A percentile compares a stretch with the other conserved stretches of the same genome.
phyloP scores from a whole-genome alignment of 139 green algal species.

The Asterochloris erici region DNA sequence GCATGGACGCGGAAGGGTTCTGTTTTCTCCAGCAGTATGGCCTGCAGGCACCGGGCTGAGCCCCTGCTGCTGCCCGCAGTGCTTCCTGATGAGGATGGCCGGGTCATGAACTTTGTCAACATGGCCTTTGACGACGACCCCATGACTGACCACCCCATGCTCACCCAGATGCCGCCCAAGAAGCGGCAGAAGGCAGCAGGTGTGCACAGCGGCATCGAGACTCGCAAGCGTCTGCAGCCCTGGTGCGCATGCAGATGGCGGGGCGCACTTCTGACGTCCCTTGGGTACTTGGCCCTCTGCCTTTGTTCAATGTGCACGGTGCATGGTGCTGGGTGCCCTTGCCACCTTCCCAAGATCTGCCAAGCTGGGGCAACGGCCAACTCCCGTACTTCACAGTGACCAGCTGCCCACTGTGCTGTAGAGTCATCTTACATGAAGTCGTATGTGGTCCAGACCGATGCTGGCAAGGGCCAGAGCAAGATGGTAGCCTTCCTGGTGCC shows the following conservation, averaged over 20 bases:
- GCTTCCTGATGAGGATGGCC: conserved; percentile 35
- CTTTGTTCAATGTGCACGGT: too few species aligned
- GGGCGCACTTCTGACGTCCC: too few species aligned
- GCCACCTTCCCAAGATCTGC: too few species aligned
- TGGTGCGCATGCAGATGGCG: too few species aligned
- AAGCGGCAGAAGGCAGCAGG: conserved; percentile 17
- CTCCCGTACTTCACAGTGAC: too few species aligned
- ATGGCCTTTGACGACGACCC: conserved; percentile 46
- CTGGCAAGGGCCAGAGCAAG: conserved; percentile 6
- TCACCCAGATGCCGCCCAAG: conserved; percentile 16
- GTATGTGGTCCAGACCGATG: conserved; percentile 13
- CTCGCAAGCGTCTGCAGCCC: background rate
- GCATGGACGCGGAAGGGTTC: too few species aligned
- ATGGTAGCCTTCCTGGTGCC: conserved; percentile 45
- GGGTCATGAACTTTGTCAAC: conserved; percentile 33
- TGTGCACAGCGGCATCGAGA: background rate
- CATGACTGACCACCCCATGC: conserved; percentile 23
- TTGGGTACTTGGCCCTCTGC: too few species aligned
- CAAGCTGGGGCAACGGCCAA: too few species aligned
- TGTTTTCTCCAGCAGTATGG: background rate
- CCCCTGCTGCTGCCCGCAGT: conserved; percentile 18
- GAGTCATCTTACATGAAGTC: conserved; percentile 27
- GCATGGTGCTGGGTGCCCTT: too few species aligned
- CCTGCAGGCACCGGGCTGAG: background rate
- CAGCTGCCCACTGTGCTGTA: too few species aligned